Base-by-base conservation (phyloP, 306 rosid genomes). In the Cajanus cajan region DNA sequence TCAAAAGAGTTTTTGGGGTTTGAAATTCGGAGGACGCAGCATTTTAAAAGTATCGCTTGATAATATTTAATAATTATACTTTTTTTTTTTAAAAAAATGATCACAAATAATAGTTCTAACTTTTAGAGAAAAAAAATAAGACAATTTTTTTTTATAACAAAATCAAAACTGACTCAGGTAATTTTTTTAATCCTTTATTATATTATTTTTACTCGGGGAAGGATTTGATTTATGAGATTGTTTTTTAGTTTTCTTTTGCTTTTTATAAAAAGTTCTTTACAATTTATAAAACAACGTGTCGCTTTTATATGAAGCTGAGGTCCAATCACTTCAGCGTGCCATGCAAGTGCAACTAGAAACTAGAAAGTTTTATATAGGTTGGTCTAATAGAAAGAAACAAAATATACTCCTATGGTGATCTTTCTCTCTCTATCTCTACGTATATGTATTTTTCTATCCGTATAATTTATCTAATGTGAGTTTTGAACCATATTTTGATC, bases 291-390 rank as follows among this genome's bases (percentile, higher is more conserved):
- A n/a, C n/a, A 80, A 48, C 57, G 48, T 33, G 5, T 71, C 78
- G 82, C 74, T 84, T 85, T 88, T 88, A 41, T 0, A 16, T 88
- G 81, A 84, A 90, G 86, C 70, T 71, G 87, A 78, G 84, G 62
- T 14, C 31, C 31, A 28, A 3, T 28, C 78, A 89, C 73, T 54
- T 80, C 78, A n/a, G 45, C 58, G 77, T 47, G 66, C 15, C 14
- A 45, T 3, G 13, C 44, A 62, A 33, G 22, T 63, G 75, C 51
- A 39, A 45, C 84, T 58, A 21, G 36, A 72, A 55, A 62, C 44
- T 62, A 14, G 68, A 15, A 31, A 67, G 58, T 78, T 87, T 80
- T 64, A 43, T 86, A 83, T 62, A 55, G 89, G 76, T 76, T 79
- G 85, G 85, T 78, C 59, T 69, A 71, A 86, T 84, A 41, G 86